Evolutionary conservation across 129 eudicot species (phyloP).

Genomic region (Helianthus tuberosus): DNA sequence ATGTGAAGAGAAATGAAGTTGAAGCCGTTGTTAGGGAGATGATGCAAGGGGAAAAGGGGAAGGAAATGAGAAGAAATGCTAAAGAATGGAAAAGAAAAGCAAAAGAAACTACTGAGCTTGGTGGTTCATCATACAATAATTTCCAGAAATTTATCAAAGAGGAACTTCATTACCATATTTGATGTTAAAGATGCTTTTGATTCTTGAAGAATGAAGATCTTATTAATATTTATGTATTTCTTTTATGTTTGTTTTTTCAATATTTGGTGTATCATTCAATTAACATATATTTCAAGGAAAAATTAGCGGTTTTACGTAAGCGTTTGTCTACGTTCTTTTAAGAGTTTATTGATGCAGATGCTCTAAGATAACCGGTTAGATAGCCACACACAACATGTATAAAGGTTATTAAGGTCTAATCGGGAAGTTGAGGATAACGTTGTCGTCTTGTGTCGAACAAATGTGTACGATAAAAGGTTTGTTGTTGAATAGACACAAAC

Average conservation of each 20-base stretch:
- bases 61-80: constrained; percentile 45
- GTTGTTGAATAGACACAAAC: too few relatives aligned
- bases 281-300: too few relatives aligned
- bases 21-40: constrained; percentile 50
- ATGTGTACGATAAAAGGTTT: too few relatives aligned
- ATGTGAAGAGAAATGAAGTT: constrained; percentile 60
- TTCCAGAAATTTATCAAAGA: constrained; percentile 44
- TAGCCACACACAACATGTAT: too few relatives aligned
- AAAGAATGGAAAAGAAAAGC: constrained; percentile 59
- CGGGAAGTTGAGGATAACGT: too few relatives aligned
- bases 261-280: too few relatives aligned
- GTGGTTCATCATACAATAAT: constrained; percentile 47
- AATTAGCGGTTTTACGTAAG: too few relatives aligned
- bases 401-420: too few relatives aligned
- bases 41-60: constrained; percentile 62
- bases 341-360: too few relatives aligned
- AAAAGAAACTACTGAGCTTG: constrained; percentile 36
- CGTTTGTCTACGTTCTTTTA: too few relatives aligned
- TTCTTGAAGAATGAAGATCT: neutral
- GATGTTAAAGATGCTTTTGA: neutral
- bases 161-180: constrained; percentile 9
- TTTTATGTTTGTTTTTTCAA: neutral
- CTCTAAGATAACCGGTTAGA: too few relatives aligned
- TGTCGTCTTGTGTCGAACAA: too few relatives aligned
- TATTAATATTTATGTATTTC: neutral